These are phyloP conservation scores for Fusarium albidum DNA, from an alignment of 2,329 filamentous ascomycete genomes.

Conservation along the genomic window DNA sequence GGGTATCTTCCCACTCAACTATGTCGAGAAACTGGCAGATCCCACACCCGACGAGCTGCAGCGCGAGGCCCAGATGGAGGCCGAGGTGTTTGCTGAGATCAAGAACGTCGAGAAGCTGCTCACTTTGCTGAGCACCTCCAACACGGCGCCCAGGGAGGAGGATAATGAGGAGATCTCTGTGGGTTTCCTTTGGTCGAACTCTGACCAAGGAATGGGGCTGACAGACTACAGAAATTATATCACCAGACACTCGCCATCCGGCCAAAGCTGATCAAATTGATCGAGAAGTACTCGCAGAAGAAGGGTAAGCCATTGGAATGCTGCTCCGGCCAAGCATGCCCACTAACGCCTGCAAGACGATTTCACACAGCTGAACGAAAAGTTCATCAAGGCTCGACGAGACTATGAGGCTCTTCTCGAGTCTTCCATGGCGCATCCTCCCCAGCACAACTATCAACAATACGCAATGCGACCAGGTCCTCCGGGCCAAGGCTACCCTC, in stretches of 20 bases:
- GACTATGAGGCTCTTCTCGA: constrained; percentile 98
- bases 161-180: constrained; percentile 98
- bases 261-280: constrained; percentile 96
- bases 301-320: constrained; percentile 69
- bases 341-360: constrained; percentile 71
- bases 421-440: constrained; percentile 94
- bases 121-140: constrained; percentile 88
- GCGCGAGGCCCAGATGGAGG: constrained; percentile 94
- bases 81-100: constrained; percentile 71
- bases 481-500: constrained; percentile 55
- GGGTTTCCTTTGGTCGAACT: constrained; percentile 39
- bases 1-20: constrained; percentile 98
- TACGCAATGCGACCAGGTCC: constrained; percentile 64
- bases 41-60: constrained; percentile 94
- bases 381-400: constrained; percentile 97
- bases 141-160: constrained; percentile 79
- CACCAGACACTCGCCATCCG: constrained; percentile 94
- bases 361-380: constrained; percentile 97
- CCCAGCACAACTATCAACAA: constrained; percentile 79
- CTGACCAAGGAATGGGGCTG: constrained; percentile 36
- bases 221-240: constrained; percentile 71
- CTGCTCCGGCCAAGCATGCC: neutral
- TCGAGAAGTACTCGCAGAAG: constrained; percentile 99
- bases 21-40: constrained; percentile 96
- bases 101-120: constrained; percentile 76